Base-by-base conservation (phyloP, 805 yeast genomes). In the Hanseniaspora valbyensis region DNA sequence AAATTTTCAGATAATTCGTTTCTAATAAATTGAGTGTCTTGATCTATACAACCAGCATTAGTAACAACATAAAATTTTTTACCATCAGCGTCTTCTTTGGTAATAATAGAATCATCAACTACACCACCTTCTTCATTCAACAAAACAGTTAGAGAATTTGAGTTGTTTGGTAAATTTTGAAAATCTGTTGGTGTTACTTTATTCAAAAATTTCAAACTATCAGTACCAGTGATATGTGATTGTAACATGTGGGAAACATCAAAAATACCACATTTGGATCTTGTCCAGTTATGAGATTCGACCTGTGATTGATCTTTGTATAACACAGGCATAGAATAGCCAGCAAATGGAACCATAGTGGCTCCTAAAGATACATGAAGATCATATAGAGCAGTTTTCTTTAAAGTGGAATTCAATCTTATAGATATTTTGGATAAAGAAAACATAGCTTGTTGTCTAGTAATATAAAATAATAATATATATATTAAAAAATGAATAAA, bases 241-340 rank as follows among this genome's bases (percentile, higher is more conserved):
- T 92, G 98, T 45, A 90, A 74, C 98, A 92, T 92, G 66, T 92
- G 98, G 50, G 95, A 85, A 46, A 92, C 98, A 64, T 92, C 98
- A 60, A 92, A 92, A 45, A 92, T 70, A 6, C 98, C 98, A 33
- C 89, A 88, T 54, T 84, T 76, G 19, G 70, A 61, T 64, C 98
- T 77, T 0, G 90, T 94, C 97, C 97, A 92, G 49, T 82, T 76
- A 69, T 92, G 98, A 0, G 96, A 88, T 54, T 88, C 95, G 37
- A 87, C 79, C 65, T 90, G 97, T 1, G 85, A 67, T 66, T 85
- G 95, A n/a, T 74, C 80, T 55, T 77, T 74, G 70, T 89, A 92
- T 28, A 87, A 66, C 9, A 92, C 88, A 1, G 98, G 98, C 96
- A 92, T 90, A 42, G 81, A 77, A 61, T 77, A 92, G n/a, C 96